These are phyloP conservation scores for Fusarium guadeloupense DNA, from an alignment of 2,329 filamentous ascomycete species.

Conservation along the genomic window DNA sequence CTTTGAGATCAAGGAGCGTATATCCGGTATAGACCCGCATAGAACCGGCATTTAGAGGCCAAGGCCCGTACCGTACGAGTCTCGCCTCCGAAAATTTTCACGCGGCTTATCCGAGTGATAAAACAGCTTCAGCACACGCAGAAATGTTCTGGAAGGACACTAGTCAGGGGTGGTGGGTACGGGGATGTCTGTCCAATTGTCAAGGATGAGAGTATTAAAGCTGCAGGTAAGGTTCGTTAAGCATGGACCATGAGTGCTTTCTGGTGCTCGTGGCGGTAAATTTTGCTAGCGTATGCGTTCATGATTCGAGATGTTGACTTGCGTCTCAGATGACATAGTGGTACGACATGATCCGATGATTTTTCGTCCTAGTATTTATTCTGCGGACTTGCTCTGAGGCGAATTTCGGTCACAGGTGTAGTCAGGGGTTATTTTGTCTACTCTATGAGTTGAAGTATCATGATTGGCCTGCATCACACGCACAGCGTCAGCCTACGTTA, in stretches of 20 bases:
- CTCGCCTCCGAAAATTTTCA: constrained; percentile 15
- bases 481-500: too few species aligned
- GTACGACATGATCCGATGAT: constrained; percentile 10
- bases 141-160: constrained; percentile 34
- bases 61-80: constrained; percentile 21
- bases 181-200: too few species aligned
- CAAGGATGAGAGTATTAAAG: neutral
- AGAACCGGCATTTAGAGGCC: constrained; percentile 6
- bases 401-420: neutral
- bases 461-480: too few species aligned
- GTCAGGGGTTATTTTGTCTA: neutral
- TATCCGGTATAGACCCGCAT: neutral
- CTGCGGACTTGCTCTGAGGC: neutral
- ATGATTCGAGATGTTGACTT: neutral
- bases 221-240: neutral
- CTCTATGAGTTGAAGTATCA: neutral
- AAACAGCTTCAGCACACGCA: neutral
- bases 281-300: constrained; percentile 3
- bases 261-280: neutral
- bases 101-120: constrained; percentile 13
- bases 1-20: neutral
- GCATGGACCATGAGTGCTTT: constrained; percentile 28
- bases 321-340: neutral
- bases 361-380: neutral
- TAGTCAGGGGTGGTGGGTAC: constrained; percentile 24